Base-by-base conservation (phyloP, 805 yeast genomes). In the Metschnikowia aberdeeniae region DNA sequence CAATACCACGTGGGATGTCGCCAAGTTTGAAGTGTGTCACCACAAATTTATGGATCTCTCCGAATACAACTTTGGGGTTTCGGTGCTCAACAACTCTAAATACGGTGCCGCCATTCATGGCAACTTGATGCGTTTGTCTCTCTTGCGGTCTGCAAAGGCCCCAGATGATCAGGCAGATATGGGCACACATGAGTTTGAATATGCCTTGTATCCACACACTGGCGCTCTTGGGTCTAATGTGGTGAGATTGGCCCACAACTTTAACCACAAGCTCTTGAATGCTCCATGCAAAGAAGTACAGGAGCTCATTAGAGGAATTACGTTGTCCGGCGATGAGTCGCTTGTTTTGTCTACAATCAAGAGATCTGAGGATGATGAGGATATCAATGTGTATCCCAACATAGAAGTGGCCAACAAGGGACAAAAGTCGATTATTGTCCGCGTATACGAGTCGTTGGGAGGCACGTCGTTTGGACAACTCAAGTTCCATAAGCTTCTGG, bases 151-250 rank as follows among this genome's bases (percentile, higher is more conserved):
- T 11, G 89, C 99, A 27, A 92, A 93, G 66, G 86, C 89, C 17
- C 99, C 99, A 0, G 99, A 92, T 74, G 90, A 84, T 7, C 75
- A 81, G 60, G 97, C 98, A 7, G 99, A 92, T 63, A 89, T 93
- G 86, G 98, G 97, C 3, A 60, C 68, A 14, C 99, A 92, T 64
- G 72, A 70, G 46, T 86, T 93, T 68, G 81, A 81, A 50, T 93
- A 90, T 64, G 95, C 95, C 0, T 65, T 92, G 31, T 77, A 79
- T 47, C 97, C 98, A 4, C 99, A 92, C 63, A 55, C 59, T 17
- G 96, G 96, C 3, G 65, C 76, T 0, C 68, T 92, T 40, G 73
- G 79, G 8, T 61, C 74, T 1, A 79, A 80, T 20, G 81, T 89
- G 3, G 90, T 92, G 11, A 77, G 78, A 48, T 74, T 83, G 37